Evolutionary conservation across 208 protist species (phyloP).

Genomic region (Sergeia podlipaevii): DNA sequence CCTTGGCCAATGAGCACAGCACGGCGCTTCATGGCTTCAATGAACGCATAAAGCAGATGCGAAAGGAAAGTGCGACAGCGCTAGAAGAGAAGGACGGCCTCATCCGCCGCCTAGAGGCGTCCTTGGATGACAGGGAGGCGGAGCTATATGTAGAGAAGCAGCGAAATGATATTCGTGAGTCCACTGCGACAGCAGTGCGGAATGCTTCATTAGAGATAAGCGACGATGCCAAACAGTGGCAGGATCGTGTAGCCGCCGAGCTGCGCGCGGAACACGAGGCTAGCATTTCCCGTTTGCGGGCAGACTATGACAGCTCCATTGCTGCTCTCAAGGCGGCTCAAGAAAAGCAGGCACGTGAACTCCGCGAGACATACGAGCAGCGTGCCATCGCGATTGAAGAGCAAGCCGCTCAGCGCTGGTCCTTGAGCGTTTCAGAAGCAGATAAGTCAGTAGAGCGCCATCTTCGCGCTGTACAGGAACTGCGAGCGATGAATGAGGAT

Average conservation of each 20-base stretch:
- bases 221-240: too few species aligned
- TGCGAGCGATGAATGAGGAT: constrained; percentile 14
- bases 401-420: constrained; percentile 20
- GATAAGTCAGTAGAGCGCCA: constrained; percentile 11
- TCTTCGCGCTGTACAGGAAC: constrained; percentile 10
- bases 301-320: too few species aligned
- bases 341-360: constrained; percentile 12
- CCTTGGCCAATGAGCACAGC: constrained; percentile 20
- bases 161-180: too few species aligned
- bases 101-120: constrained; percentile 9
- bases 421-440: constrained; percentile 13
- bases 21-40: constrained; percentile 16
- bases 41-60: constrained; percentile 21
- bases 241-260: too few species aligned
- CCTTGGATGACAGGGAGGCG: constrained; percentile 13
- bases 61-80: constrained; percentile 21
- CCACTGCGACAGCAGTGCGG: too few species aligned
- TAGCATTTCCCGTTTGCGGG: too few species aligned
- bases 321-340: too few species aligned
- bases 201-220: too few species aligned
- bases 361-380: constrained; percentile 14
- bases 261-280: too few species aligned
- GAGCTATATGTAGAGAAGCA: constrained; percentile 19
- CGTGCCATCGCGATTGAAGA: constrained; percentile 19
- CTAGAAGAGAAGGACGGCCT: constrained; percentile 24